Evolutionary conservation across 2,329 filamentous ascomycete species (phyloP).

Genomic region (Chaetomiaceae sp.): DNA sequence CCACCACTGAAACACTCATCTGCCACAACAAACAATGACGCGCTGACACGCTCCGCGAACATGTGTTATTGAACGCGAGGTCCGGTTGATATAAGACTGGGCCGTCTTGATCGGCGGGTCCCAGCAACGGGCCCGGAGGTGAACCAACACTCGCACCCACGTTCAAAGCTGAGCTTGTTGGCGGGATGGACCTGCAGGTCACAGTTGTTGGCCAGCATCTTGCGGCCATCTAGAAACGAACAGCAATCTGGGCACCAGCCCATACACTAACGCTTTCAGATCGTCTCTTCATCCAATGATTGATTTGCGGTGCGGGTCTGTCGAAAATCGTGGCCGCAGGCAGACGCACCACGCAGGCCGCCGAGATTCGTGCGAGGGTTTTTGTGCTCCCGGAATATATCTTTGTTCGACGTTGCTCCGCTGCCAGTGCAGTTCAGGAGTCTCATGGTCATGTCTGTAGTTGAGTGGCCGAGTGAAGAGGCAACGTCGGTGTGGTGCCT

Average conservation of each 20-base stretch:
- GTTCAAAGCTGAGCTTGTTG: not conserved
- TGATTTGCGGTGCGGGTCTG: not conserved
- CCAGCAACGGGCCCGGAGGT: not conserved
- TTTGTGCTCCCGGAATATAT: not conserved
- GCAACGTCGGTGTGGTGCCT: too few relatives aligned
- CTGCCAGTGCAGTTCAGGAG: too few relatives aligned
- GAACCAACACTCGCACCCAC: too few relatives aligned
- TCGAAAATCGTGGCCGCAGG: not conserved
- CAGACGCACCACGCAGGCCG: not conserved
- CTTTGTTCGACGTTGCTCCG: not conserved
- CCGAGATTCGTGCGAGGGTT: not conserved
- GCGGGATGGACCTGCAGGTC: not conserved
- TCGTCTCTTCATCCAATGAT: not conserved
- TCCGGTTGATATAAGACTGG: not conserved
- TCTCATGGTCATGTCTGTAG: too few relatives aligned
- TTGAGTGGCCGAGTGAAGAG: too few relatives aligned
- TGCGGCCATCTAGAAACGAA: not conserved
- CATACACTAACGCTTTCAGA: not conserved
- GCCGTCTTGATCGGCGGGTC: not conserved
- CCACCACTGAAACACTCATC: not conserved
- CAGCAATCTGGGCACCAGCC: not conserved
- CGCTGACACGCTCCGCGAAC: not conserved
- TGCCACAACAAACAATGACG: slow-evolving; percentile 4
- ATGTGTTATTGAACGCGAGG: not conserved
- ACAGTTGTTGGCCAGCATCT: not conserved